A percentile compares a stretch with the other conserved stretches of the same genome.
Conservation (phyloP, 805 yeast species). For the Komagataella mondaviorum region DNA sequence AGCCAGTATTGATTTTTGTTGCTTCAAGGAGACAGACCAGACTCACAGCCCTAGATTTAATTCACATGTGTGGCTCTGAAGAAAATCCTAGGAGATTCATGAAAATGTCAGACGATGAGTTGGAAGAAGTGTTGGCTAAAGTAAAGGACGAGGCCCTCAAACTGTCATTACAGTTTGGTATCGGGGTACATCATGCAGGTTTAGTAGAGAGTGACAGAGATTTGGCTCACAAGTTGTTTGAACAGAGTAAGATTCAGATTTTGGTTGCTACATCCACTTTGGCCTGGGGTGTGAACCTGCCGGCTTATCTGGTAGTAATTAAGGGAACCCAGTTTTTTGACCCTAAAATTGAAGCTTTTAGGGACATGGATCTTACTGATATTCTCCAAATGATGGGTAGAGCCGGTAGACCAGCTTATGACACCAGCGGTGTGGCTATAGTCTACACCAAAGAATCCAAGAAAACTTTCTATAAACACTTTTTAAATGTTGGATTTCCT, state of each 20-base stretch:
- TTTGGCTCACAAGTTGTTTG: constrained; percentile 58
- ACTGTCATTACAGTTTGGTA: constrained; percentile 64
- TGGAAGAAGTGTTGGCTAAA: constrained; percentile 29
- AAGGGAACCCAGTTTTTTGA: constrained; percentile 65
- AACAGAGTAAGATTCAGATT: constrained; percentile 54
- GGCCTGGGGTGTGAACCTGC: constrained; percentile 81
- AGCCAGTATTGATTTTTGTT: constrained; percentile 77
- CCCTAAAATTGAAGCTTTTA: constrained; percentile 51
- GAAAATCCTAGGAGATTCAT: constrained; percentile 62
- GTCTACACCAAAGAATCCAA: constrained; percentile 67
- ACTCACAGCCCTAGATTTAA: constrained; percentile 65
- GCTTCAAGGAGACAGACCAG: constrained; percentile 78
- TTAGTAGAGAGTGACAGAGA: constrained; percentile 60
- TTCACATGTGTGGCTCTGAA: constrained; percentile 69
- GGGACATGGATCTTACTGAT: constrained; percentile 75
- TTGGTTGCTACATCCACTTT: constrained; percentile 71
- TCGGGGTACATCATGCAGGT: constrained; percentile 78
- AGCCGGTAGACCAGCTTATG: constrained; percentile 79
- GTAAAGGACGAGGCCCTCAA: constrained; percentile 78
- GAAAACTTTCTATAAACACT: constrained; percentile 65
- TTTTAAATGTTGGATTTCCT: constrained; percentile 68
- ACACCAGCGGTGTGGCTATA: constrained; percentile 65
- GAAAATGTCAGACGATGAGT: constrained; percentile 50
- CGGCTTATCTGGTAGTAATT: constrained; percentile 67
- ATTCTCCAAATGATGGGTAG: constrained; percentile 79